A percentile compares a stretch with the other conserved stretches of the same genome.
These are phyloP conservation scores for Pleurotus tuoliensis DNA, from an alignment of 768 basidiomycete genomes.

Conservation along the genomic window DNA sequence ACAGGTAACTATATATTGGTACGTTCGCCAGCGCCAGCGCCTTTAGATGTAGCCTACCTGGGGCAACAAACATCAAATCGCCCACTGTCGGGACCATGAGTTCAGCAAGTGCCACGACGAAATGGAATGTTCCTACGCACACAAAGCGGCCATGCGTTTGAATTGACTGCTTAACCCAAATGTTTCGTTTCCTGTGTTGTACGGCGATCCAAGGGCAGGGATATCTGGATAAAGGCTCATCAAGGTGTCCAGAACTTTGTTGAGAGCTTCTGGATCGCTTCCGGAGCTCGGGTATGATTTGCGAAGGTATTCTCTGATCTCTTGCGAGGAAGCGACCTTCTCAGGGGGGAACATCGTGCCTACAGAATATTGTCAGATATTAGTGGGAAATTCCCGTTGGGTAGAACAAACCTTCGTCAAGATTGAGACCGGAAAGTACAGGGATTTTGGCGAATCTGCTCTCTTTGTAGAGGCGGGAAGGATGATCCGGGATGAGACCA, in stretches of 20 bases:
- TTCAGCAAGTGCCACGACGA: background rate
- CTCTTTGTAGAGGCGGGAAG: conserved; percentile 27
- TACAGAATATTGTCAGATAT: conserved; percentile 4
- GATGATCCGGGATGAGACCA: conserved; percentile 34
- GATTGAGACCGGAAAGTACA: conserved; percentile 39
- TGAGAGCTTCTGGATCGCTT: conserved; percentile 15
- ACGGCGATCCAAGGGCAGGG: conserved; percentile 41
- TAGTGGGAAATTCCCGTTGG: background rate
- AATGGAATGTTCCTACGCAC: background rate
- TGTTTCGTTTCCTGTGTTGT: conserved; percentile 38
- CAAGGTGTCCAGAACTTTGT: conserved; percentile 19
- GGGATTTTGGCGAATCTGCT: conserved; percentile 29
- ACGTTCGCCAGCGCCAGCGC: background rate
- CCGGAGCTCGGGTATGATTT: conserved; percentile 22
- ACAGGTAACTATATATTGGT: background rate
- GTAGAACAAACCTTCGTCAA: conserved; percentile 39
- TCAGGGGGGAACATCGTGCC: conserved; percentile 31
- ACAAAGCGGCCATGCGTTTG: conserved; percentile 25
- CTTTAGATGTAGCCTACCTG: background rate
- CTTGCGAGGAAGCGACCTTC: conserved; percentile 17
- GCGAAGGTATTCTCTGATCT: conserved; percentile 23
- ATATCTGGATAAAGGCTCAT: conserved; percentile 37
- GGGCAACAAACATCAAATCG: background rate
- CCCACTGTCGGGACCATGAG: background rate
- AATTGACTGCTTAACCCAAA: conserved; percentile 32